Conservation (phyloP, 139 green algal species). For the Chloropicon primus region DNA sequence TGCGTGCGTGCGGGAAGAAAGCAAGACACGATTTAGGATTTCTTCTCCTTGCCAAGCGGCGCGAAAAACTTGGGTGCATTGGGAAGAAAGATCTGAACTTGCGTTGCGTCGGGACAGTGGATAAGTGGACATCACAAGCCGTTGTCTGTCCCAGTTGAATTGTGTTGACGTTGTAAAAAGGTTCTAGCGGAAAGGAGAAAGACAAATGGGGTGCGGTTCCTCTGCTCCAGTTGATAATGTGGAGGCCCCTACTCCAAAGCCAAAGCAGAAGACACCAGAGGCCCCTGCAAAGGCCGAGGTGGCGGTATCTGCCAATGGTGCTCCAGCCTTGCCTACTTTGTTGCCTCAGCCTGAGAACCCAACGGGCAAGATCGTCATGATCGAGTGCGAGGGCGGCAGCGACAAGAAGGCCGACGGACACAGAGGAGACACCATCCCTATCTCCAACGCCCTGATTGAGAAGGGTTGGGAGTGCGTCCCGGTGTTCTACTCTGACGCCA, state of each 20-base stretch:
- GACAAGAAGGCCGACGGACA: constrained; percentile 21
- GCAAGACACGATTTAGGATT: too few relatives aligned
- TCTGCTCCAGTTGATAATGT: background rate
- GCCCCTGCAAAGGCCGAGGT: background rate
- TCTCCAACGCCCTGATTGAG: constrained; percentile 24
- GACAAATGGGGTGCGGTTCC: background rate
- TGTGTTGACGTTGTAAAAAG: too few relatives aligned
- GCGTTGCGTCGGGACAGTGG: too few relatives aligned
- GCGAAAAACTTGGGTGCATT: too few relatives aligned
- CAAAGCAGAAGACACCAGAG: background rate
- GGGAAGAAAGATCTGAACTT: too few relatives aligned
- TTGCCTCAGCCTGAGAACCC: background rate
- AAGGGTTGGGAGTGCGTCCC: constrained; percentile 8
- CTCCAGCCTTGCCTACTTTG: background rate
- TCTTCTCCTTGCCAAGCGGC: too few relatives aligned
- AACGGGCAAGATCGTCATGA: constrained; percentile 6
- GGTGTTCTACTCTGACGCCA: constrained; percentile 15
- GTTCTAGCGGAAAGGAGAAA: background rate
- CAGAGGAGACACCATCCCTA: constrained; percentile 19
- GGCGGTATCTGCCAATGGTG: background rate
- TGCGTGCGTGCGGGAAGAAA: too few relatives aligned
- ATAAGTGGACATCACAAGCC: too few relatives aligned
- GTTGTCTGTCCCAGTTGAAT: too few relatives aligned
- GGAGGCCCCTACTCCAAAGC: background rate
- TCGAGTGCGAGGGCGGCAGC: constrained; percentile 15